These are phyloP conservation scores for Synchytrium microbalum DNA, from an alignment of 371 early-diverging fungal genomes.

Conservation along the genomic window DNA sequence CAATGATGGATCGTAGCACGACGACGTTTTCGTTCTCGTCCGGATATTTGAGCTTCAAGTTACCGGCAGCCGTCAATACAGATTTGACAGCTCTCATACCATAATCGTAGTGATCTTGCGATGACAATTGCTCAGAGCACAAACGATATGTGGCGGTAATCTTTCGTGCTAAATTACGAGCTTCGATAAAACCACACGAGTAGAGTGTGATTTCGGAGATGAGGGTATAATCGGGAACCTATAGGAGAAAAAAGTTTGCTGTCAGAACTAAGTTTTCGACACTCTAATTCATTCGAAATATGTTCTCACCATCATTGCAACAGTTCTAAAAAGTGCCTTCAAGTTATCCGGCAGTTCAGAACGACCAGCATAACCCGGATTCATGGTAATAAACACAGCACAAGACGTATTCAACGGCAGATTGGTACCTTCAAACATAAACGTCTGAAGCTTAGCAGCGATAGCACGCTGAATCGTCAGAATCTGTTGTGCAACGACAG, in stretches of 20 bases:
- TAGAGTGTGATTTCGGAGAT: conserved; percentile 51
- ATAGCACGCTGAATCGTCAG: conserved; percentile 48
- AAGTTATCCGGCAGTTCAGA: conserved; percentile 53
- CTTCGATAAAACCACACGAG: conserved; percentile 48
- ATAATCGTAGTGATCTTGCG: conserved; percentile 52
- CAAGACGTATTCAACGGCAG: conserved; percentile 37
- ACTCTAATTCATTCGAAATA: too few species aligned
- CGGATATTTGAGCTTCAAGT: conserved; percentile 48
- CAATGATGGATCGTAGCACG: conserved; percentile 46
- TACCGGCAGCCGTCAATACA: conserved; percentile 51
- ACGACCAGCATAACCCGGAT: conserved; percentile 58
- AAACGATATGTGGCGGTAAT: conserved; percentile 46
- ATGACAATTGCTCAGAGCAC: conserved; percentile 48
- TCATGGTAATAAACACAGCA: conserved; percentile 60
- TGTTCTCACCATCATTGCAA: conserved; percentile 45
- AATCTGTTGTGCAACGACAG: conserved; percentile 49
- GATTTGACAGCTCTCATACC: conserved; percentile 56
- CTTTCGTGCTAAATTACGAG: conserved; percentile 43
- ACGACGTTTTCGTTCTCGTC: conserved; percentile 45
- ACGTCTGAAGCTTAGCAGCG: conserved; percentile 35
- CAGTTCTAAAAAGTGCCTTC: conserved; percentile 50
- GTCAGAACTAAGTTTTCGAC: background rate
- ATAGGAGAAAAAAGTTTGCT: background rate
- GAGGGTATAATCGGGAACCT: conserved; percentile 41
- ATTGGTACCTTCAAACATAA: conserved; percentile 46